Conservation (phyloP, 2,329 filamentous ascomycete species). For the Stagonosporopsis cucurbitacearum region DNA sequence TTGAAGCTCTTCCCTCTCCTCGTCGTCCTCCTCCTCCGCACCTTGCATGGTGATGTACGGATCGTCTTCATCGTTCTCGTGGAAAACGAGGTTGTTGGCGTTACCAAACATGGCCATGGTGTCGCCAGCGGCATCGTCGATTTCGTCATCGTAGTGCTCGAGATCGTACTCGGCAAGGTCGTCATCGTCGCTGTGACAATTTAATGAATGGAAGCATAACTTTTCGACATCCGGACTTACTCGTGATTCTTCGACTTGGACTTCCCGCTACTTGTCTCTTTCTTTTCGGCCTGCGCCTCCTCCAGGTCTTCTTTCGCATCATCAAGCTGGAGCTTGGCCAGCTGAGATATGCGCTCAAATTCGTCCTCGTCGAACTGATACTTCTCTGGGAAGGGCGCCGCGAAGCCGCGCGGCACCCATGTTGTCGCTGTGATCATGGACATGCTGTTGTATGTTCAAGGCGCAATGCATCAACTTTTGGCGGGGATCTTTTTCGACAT, state of each 20-base stretch:
- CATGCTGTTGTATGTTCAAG: conserved; percentile 38
- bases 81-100: conserved; percentile 89
- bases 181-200: conserved; percentile 57
- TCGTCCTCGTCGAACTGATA: conserved; percentile 61
- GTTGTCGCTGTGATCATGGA: conserved; percentile 64
- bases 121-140: conserved; percentile 71
- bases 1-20: conserved; percentile 92
- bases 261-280: conserved; percentile 41
- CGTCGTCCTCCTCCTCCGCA: conserved; percentile 74
- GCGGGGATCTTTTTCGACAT: conserved; percentile 21
- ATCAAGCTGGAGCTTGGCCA: conserved; percentile 73
- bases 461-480: conserved; percentile 3
- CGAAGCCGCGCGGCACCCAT: conserved; percentile 61
- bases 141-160: conserved; percentile 92
- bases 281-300: conserved; percentile 62
- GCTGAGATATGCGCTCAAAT: conserved; percentile 58
- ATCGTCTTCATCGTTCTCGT: conserved; percentile 92
- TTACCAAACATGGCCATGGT: conserved; percentile 94
- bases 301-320: conserved; percentile 81
- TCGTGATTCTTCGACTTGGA: conserved; percentile 33
- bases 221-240: conserved; percentile 1
- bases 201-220: conserved; percentile 16
- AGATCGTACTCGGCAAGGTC: conserved; percentile 96
- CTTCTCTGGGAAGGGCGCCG: conserved; percentile 57
- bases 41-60: conserved; percentile 90